Conservation (phyloP, 495 filamentous ascomycete species). For the Aspergillus asperescens region DNA sequence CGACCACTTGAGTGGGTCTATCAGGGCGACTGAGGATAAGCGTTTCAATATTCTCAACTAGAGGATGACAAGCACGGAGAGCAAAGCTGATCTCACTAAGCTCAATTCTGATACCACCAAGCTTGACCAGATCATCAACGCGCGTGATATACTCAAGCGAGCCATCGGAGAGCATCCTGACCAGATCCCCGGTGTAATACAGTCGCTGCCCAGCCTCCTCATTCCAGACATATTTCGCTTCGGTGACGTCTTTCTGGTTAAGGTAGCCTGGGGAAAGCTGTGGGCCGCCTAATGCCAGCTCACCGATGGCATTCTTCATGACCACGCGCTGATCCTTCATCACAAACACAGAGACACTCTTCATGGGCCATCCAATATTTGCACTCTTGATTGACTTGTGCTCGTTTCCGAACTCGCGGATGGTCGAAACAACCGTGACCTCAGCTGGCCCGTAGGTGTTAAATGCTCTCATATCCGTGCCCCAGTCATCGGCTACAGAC, state of each 20-base stretch:
- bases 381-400: conserved; percentile 27
- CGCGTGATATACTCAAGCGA: conserved; percentile 41
- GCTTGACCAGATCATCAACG: conserved; percentile 35
- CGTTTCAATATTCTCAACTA: conserved; percentile 28
- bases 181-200: conserved; percentile 52
- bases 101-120: conserved; percentile 36
- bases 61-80: conserved; percentile 27
- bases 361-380: conserved; percentile 35
- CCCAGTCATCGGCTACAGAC: conserved; percentile 36
- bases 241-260: conserved; percentile 39
- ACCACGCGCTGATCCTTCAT: conserved; percentile 24
- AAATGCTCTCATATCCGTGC: conserved; percentile 27
- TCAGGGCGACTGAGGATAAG: conserved; percentile 25
- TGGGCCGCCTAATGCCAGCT: conserved; percentile 41
- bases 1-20: conserved; percentile 29
- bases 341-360: conserved; percentile 31
- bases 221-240: conserved; percentile 35
- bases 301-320: conserved; percentile 39
- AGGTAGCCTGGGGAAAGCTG: conserved; percentile 41
- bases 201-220: conserved; percentile 23
- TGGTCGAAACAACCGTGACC: conserved; percentile 33
- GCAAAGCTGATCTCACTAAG: conserved; percentile 35
- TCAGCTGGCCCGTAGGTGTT: conserved; percentile 40
- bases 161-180: conserved; percentile 38
- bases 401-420: conserved; percentile 28